Percentiles rank a stretch among this genome's conserved stretches.
Conservation (phyloP, 208 protist genomes). For the Naegleria gruberi region DNA sequence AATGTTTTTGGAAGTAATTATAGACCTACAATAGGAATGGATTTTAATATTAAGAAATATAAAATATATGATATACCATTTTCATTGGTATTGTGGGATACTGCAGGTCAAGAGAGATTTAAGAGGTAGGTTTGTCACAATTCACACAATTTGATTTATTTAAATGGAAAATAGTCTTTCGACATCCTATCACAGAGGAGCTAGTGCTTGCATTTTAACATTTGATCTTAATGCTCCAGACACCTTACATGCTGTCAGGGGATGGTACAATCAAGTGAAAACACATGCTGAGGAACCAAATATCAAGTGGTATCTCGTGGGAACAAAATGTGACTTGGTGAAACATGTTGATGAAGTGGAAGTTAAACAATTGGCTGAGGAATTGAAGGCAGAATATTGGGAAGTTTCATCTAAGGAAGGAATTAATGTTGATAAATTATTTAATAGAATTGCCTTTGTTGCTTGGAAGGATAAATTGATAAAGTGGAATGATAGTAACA, state of each 20-base stretch:
- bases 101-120: constrained; percentile 13
- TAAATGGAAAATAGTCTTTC: not conserved
- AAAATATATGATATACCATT: not conserved
- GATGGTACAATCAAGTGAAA: not conserved
- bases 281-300: not conserved
- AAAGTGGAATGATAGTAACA: too few species aligned
- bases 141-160: too few species aligned
- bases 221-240: not conserved
- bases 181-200: not conserved
- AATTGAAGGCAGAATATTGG: constrained; percentile 1
- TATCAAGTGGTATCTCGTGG: not conserved
- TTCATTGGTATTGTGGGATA: not conserved
- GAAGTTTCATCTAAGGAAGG: constrained; percentile 2
- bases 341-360: not conserved
- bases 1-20: not conserved
- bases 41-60: not conserved
- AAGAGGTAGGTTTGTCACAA: not conserved
- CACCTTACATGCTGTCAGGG: not conserved
- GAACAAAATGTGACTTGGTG: not conserved
- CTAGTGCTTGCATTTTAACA: not conserved
- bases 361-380: not conserved
- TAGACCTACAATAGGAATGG: not conserved
- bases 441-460: not conserved
- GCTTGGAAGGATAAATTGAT: not conserved
- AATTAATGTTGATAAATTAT: not conserved